A percentile compares a stretch with the other conserved stretches of the same genome.
Conservation (phyloP, 257 asterid species). For the Eustoma russellianum region DNA sequence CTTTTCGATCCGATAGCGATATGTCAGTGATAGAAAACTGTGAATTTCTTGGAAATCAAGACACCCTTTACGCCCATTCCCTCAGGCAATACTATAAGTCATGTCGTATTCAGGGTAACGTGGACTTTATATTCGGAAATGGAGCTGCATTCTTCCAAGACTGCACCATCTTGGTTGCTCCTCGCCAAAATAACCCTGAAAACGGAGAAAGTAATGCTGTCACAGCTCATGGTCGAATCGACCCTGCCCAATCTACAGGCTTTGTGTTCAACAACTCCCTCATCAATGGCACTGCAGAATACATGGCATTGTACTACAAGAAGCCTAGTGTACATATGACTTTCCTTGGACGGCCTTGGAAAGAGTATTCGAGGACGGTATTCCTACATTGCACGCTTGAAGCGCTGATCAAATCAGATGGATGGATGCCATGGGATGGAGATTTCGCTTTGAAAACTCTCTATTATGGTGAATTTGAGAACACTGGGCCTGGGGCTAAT, state of each 20-base stretch:
- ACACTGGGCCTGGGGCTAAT: conserved; percentile 19
- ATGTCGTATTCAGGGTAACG: conserved; percentile 24
- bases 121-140: conserved; percentile 30
- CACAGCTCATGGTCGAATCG: conserved; percentile 30
- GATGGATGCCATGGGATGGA: conserved; percentile 29
- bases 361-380: conserved; percentile 28
- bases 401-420: conserved; percentile 13
- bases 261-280: conserved; percentile 21
- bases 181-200: conserved; percentile 14
- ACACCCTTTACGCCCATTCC: conserved; percentile 22
- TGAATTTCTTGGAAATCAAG: conserved; percentile 30
- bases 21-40: conserved; percentile 21
- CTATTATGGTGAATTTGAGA: conserved; percentile 24
- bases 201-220: conserved; percentile 20
- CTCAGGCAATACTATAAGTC: conserved; percentile 24
- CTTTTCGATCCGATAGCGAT: conserved; percentile 28
- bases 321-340: conserved; percentile 19
- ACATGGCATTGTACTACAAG: conserved; percentile 14
- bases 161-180: conserved; percentile 15
- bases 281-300: conserved; percentile 21
- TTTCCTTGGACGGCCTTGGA: conserved; percentile 36
- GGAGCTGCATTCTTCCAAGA: conserved; percentile 21
- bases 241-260: conserved; percentile 29
- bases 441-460: conserved; percentile 25
- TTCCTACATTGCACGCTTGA: conserved; percentile 19